These are phyloP conservation scores for Crotalaria pallida DNA, from an alignment of 306 rosid species.

Conservation along the genomic window DNA sequence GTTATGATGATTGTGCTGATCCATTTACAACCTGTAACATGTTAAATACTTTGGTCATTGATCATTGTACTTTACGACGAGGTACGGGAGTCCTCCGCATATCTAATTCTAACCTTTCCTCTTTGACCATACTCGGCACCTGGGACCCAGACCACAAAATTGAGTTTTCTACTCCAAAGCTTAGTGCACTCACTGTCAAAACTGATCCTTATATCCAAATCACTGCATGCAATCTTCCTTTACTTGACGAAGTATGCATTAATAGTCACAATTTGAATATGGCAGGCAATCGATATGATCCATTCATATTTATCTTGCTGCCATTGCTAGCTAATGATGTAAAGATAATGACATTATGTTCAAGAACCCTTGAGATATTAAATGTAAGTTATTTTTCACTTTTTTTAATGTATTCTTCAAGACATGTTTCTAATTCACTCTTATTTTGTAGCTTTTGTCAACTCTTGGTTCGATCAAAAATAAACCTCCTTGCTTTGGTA, in stretches of 20 bases:
- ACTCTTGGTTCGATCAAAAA: not conserved
- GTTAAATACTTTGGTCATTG: slow-evolving; percentile 14
- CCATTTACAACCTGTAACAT: slow-evolving; percentile 18
- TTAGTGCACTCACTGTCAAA: not conserved
- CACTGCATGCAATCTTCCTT: not conserved
- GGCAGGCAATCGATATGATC: too few relatives aligned
- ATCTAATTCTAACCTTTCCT: slow-evolving; percentile 16
- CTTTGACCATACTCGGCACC: slow-evolving; percentile 6
- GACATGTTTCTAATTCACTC: not conserved
- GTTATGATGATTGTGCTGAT: not conserved
- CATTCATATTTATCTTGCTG: slow-evolving; percentile 2
- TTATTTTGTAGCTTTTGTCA: not conserved
- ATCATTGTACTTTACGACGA: not conserved
- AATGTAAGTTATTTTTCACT: slow-evolving; percentile 6
- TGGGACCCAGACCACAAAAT: not conserved
- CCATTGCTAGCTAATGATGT: slow-evolving; percentile 15
- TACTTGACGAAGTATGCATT: slow-evolving; percentile 17
- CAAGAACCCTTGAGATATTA: slow-evolving; percentile 19
- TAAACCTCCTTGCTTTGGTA: slow-evolving; percentile 18
- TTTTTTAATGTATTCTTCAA: not conserved
- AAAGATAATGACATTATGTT: slow-evolving; percentile 18
- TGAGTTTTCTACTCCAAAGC: slow-evolving; percentile 21
- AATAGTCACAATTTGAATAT: not conserved
- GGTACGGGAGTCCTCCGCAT: not conserved
- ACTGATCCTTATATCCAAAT: not conserved